phyloP scores from a whole-genome alignment of 192 early-diverging fungal genomes.

The Linderina pennispora region DNA sequence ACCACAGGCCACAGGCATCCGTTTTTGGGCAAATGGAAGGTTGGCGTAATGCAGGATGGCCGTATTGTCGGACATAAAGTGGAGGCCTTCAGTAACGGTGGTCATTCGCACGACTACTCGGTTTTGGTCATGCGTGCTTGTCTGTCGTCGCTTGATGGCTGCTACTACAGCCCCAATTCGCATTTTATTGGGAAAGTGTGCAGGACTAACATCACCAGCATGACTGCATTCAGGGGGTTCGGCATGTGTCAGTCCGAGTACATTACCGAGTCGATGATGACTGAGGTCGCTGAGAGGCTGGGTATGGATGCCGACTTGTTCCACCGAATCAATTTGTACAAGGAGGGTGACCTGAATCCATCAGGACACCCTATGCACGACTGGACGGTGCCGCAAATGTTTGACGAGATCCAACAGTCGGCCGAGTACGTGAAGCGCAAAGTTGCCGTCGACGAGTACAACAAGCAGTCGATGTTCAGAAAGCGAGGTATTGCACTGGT shows the following conservation, averaged over 20 bases:
- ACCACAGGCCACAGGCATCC: conserved; percentile 60
- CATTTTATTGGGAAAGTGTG: conserved; percentile 53
- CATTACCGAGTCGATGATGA: conserved; percentile 61
- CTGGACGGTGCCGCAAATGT: conserved; percentile 54
- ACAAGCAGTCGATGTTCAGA: conserved; percentile 53
- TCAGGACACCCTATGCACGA: conserved; percentile 13
- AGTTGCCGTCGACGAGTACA: conserved; percentile 51
- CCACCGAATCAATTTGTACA: conserved; percentile 57
- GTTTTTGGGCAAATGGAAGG: conserved; percentile 62
- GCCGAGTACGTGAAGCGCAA: conserved; percentile 48
- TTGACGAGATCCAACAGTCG: conserved; percentile 50
- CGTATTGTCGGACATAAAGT: conserved; percentile 53
- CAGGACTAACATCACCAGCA: conserved; percentile 64
- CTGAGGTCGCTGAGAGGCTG: conserved; percentile 59
- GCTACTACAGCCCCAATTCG: conserved; percentile 63
- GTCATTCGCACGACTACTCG: conserved; percentile 50
- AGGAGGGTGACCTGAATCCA: conserved; percentile 52
- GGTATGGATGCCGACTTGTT: conserved; percentile 50
- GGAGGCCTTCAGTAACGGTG: conserved; percentile 46
- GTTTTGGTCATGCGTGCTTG: conserved; percentile 54
- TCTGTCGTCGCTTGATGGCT: conserved; percentile 60
- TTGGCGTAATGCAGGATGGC: conserved; percentile 61
- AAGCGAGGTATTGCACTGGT: conserved; percentile 66
- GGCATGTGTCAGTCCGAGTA: conserved; percentile 72
- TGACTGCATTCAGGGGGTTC: conserved; percentile 73